phyloP scores from a whole-genome alignment of 2,329 filamentous ascomycete genomes.

The Scedosporium dehoogii region DNA sequence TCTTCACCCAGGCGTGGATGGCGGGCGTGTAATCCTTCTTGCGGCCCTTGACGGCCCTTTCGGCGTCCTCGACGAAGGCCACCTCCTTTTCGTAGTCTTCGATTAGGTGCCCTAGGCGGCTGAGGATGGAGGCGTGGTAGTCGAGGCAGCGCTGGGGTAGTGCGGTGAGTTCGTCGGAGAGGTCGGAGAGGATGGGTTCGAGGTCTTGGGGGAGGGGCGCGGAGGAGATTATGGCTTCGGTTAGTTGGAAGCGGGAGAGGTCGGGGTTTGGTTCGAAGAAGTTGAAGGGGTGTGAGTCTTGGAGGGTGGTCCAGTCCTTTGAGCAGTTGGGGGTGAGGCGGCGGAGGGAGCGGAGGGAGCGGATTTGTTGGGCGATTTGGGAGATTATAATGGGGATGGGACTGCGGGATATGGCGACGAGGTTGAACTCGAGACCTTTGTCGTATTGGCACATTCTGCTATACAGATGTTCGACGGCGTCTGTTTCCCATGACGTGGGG shows the following conservation, averaged over 20 bases:
- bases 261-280: background rate
- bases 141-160: background rate
- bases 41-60: conserved; percentile 41
- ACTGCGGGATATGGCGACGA: conserved; percentile 42
- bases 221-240: background rate
- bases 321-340: conserved; percentile 14
- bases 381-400: conserved; percentile 25
- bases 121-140: background rate
- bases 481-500: conserved; percentile 11
- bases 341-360: conserved; percentile 28
- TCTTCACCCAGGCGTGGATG: conserved; percentile 58
- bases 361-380: conserved; percentile 32
- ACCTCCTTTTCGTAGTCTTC: conserved; percentile 39
- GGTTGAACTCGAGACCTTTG: conserved; percentile 62
- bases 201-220: background rate
- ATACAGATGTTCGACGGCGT: conserved; percentile 42
- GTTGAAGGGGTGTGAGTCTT: background rate
- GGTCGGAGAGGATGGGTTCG: background rate
- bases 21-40: conserved; percentile 61
- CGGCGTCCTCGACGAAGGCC: conserved; percentile 33
- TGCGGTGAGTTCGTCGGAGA: too few relatives aligned
- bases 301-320: background rate
- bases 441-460: conserved; percentile 58
- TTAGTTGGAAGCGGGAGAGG: conserved; percentile 22
- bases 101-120: conserved; percentile 22